These are phyloP conservation scores for Byssochlamys sp. DNA, from an alignment of 2,329 filamentous ascomycete species.

Conservation along the genomic window DNA sequence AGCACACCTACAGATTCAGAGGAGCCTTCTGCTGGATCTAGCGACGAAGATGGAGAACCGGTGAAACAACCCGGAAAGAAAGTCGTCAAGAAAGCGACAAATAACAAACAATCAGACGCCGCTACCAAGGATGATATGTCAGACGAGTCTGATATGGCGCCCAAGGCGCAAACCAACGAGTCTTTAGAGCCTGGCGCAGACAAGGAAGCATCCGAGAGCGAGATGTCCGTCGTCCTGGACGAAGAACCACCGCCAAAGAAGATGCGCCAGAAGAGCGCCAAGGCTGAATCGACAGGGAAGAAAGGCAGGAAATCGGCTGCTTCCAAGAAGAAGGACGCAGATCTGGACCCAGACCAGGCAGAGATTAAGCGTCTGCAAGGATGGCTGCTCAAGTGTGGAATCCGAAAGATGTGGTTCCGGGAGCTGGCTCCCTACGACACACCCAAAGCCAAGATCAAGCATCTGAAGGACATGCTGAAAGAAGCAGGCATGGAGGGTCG, in stretches of 20 bases:
- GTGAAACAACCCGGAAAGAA: slow-evolving; percentile 11
- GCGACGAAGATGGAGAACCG: slow-evolving; percentile 11
- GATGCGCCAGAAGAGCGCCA: slow-evolving; percentile 32
- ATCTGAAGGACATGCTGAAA: slow-evolving; percentile 67
- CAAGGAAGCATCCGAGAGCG: slow-evolving; percentile 45
- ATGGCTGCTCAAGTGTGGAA: slow-evolving; percentile 79
- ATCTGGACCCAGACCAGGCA: slow-evolving; percentile 54
- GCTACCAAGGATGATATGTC: slow-evolving; percentile 4
- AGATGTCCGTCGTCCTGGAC: slow-evolving; percentile 69
- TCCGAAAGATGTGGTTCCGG: slow-evolving; percentile 82
- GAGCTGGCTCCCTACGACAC: slow-evolving; percentile 71
- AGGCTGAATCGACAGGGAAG: slow-evolving; percentile 13
- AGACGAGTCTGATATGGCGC: slow-evolving; percentile 8
- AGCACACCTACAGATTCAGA: slow-evolving; percentile 16
- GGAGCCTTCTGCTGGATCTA: slow-evolving; percentile 1
- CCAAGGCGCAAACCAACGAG: slow-evolving; percentile 4
- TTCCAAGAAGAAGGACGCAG: slow-evolving; percentile 36
- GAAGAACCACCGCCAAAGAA: slow-evolving; percentile 55
- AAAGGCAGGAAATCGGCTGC: slow-evolving; percentile 23
- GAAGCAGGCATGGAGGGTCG: slow-evolving; percentile 82
- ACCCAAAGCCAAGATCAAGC: slow-evolving; percentile 66
- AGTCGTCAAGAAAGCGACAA: slow-evolving; percentile 4
- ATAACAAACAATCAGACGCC: slow-evolving; percentile 8
- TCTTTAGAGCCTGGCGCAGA: slow-evolving; percentile 6
- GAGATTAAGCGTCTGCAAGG: slow-evolving; percentile 83